Evolutionary conservation across 805 yeast species (phyloP), one percentile per base, ranked within the genome.

Genomic region (Kurtzmaniella cleridarum): DNA sequence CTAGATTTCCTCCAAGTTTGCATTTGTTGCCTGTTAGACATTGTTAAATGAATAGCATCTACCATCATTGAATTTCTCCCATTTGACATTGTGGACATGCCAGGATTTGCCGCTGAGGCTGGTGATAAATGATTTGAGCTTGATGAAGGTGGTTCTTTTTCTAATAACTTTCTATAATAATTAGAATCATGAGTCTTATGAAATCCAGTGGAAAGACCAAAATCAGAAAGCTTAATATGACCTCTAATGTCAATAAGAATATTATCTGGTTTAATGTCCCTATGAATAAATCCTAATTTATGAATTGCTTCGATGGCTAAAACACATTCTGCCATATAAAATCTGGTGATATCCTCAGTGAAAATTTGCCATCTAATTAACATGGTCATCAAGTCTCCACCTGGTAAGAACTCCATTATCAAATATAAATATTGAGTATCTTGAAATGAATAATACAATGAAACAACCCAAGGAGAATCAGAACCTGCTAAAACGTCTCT

Each of bases 261-360:
- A 55, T 93, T 93, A 69, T 93, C 98, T 0, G 98, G 98, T 62
- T 93, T 93, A 53, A 93, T 91, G 61, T 93, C 98, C 64, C 98
- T 77, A 63, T 93, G 98, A 55, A 93, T 93, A 58, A 89, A 89
- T 0, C 96, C 96, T 27, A 88, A 70, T 59, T 85, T 86, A 64
- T 89, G 97, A 49, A 89, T 82, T 4, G 95, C 96, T 56, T 90
- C 96, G 43, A 89, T 89, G 2, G 96, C 96, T 53, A 90, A 71
- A 9, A 89, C 95, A 71, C 96, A 89, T 61, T 89, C 97, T 2
- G 97, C 96, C 81, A 89, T 88, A 62, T 90, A 89, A 59, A 89
- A 89, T 47, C 96, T 71, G 35, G 89, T 89, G 38, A 89, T 88
- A 59, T 89, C 97, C 58, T 89, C 97, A 3, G 95, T 83, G 57